Percentiles rank a stretch among this genome's conserved stretches.
Conservation (phyloP, 2,329 filamentous ascomycete genomes). For the Scedosporium boydii region DNA sequence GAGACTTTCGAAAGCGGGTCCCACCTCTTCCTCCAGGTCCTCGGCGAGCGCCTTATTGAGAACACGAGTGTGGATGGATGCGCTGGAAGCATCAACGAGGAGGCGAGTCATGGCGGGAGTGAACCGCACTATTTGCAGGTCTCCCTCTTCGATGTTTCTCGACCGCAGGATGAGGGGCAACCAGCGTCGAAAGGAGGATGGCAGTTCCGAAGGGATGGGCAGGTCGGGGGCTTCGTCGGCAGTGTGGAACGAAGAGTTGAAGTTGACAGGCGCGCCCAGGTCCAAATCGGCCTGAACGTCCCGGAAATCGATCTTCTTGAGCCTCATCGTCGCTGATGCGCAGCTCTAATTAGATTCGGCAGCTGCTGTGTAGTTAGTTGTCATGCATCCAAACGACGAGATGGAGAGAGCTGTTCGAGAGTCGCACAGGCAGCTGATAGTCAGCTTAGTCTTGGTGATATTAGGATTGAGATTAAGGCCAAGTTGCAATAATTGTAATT, state of each 20-base stretch:
- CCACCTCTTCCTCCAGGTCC: conserved; percentile 21
- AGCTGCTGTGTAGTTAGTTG: too few species aligned
- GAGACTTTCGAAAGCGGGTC: conserved; percentile 15
- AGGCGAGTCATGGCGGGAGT: conserved; percentile 18
- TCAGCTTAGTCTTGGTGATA: too few species aligned
- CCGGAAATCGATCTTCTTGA: conserved; percentile 9
- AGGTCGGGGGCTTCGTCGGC: conserved; percentile 19
- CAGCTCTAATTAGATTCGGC: too few species aligned
- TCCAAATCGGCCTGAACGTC: conserved; percentile 10
- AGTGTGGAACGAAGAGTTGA: conserved; percentile 27
- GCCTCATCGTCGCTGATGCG: conserved; percentile 6
- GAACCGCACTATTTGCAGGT: conserved; percentile 20
- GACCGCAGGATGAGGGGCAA: conserved; percentile 26
- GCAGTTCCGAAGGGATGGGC: conserved; percentile 18
- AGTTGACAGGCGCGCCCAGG: conserved; percentile 12
- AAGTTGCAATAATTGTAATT: too few species aligned
- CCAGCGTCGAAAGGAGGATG: conserved; percentile 32
- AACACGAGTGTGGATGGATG: conserved; percentile 20
- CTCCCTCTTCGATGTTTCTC: conserved; percentile 16
- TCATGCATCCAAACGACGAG: too few species aligned
- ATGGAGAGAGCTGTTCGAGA: too few species aligned
- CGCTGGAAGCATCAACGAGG: conserved; percentile 18
- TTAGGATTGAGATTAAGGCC: too few species aligned
- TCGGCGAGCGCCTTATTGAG: conserved; percentile 21
- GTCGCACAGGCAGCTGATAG: too few species aligned